These are phyloP conservation scores for Eucalyptus guilfoylei DNA, from an alignment of 345 rosid species.

Conservation along the genomic window DNA sequence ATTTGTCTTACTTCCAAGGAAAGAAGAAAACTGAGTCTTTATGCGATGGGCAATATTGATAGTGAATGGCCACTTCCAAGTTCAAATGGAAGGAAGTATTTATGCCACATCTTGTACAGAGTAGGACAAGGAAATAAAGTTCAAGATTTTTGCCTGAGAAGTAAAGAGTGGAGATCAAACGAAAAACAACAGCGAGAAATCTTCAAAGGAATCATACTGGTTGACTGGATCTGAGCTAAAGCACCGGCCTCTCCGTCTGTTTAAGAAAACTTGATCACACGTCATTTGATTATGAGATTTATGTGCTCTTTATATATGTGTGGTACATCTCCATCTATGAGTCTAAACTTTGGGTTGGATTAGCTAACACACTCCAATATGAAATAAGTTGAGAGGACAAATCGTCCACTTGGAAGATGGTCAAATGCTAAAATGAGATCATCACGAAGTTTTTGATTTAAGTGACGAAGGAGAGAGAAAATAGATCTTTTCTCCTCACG, in stretches of 20 bases:
- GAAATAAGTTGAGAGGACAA: neutral
- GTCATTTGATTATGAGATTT: constrained; percentile 12
- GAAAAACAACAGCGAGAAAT: neutral
- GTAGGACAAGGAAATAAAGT: neutral
- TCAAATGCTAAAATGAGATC: neutral
- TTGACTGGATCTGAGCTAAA: constrained; percentile 47
- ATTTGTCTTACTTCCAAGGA: neutral
- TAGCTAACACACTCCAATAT: neutral
- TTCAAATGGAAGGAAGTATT: neutral
- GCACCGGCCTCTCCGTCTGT: constrained; percentile 53
- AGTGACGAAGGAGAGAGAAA: neutral
- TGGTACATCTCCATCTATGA: constrained; percentile 9
- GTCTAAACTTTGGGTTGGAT: too few relatives aligned
- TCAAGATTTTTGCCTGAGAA: neutral
- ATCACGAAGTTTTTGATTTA: neutral
- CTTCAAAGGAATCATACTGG: neutral
- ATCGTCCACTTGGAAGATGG: neutral
- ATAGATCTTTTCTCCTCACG: constrained; percentile 7
- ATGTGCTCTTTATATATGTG: too few relatives aligned
- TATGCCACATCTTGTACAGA: neutral
- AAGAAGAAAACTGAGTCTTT: neutral
- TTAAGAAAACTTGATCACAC: constrained; percentile 75
- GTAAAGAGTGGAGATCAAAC: too few relatives aligned
- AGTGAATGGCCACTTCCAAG: neutral
- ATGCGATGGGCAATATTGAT: neutral